Conservation (phyloP, 352 stramenopile species). For the Phytophthora sojae region DNA sequence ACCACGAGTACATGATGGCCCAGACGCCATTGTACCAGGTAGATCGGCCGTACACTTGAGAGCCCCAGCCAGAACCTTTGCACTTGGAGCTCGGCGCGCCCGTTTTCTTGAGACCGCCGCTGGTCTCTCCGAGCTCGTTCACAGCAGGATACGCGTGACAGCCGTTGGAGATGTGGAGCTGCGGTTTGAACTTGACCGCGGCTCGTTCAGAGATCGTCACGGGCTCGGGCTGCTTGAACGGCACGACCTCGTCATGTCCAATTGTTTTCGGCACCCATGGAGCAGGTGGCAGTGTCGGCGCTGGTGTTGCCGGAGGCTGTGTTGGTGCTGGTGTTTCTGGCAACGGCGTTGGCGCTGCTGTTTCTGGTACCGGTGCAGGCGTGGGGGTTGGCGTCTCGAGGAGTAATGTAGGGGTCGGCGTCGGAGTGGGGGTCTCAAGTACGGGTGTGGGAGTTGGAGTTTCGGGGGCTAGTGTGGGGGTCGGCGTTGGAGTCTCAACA, state of each 20-base stretch:
- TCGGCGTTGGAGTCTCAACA: not conserved
- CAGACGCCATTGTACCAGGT: conserved; percentile 4
- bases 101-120: not conserved
- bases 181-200: conserved; percentile 4
- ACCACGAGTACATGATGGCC: conserved; percentile 7
- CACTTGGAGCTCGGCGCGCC: conserved; percentile 1
- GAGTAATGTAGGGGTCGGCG: not conserved
- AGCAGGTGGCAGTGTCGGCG: not conserved
- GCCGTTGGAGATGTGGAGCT: conserved; percentile 3
- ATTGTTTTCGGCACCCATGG: not conserved
- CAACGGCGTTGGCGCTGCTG: not conserved
- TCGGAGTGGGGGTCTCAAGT: not conserved
- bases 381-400: no score
- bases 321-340: not conserved
- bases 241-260: not conserved
- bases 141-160: not conserved
- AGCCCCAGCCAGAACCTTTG: conserved; percentile 1
- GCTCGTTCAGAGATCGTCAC: not conserved
- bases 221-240: conserved; percentile 2
- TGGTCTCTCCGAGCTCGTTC: not conserved
- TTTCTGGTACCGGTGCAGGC: no score
- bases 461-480: not conserved
- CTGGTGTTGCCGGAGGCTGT: not conserved
- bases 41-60: not conserved
- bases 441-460: not conserved